Evolutionary conservation across 2,329 filamentous ascomycete genomes (phyloP).

Genomic region (Colletotrichum tamarilloi): DNA sequence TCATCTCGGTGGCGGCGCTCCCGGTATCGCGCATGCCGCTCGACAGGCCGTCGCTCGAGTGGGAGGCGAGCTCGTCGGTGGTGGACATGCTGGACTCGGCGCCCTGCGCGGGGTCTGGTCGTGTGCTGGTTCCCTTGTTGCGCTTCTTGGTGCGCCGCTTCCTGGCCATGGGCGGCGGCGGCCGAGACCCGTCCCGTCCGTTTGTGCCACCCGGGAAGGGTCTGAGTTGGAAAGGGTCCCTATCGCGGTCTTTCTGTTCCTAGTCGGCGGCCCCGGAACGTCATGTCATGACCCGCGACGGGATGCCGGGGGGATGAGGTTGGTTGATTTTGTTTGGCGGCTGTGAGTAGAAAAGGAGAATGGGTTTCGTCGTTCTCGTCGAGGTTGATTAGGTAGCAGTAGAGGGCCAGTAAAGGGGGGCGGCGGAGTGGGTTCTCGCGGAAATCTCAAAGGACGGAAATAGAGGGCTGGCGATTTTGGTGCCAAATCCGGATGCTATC

Average conservation of each 20-base stretch:
- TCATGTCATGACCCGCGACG: slow-evolving; percentile 29
- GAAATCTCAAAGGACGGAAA: slow-evolving; percentile 1
- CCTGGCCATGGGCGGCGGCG: slow-evolving; percentile 47
- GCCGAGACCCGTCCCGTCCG: slow-evolving; percentile 29
- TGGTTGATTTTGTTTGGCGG: not conserved
- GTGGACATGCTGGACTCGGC: slow-evolving; percentile 43
- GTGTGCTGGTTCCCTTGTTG: slow-evolving; percentile 41
- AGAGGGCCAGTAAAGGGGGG: slow-evolving; percentile 3
- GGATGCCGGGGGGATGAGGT: not conserved
- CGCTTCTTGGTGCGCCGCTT: slow-evolving; percentile 45
- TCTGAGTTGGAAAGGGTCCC: slow-evolving; percentile 6
- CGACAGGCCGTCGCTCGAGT: slow-evolving; percentile 47
- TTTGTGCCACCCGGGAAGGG: slow-evolving; percentile 27
- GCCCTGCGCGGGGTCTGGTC: slow-evolving; percentile 34
- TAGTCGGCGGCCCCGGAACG: slow-evolving; percentile 8
- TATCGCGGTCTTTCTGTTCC: slow-evolving; percentile 25
- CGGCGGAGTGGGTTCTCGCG: slow-evolving; percentile 10
- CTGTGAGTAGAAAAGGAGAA: not conserved
- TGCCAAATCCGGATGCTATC: slow-evolving; percentile 15
- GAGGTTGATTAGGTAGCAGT: not conserved
- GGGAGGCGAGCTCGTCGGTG: slow-evolving; percentile 44
- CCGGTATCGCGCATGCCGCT: slow-evolving; percentile 48
- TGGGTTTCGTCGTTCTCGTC: not conserved
- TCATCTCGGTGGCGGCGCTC: slow-evolving; percentile 48
- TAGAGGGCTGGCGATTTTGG: slow-evolving; percentile 2